Percentiles rank a stretch among this genome's conserved stretches.
Evolutionary conservation across 2,329 filamentous ascomycete genomes (phyloP).

Genomic region (Sclerotinia glacialis): DNA sequence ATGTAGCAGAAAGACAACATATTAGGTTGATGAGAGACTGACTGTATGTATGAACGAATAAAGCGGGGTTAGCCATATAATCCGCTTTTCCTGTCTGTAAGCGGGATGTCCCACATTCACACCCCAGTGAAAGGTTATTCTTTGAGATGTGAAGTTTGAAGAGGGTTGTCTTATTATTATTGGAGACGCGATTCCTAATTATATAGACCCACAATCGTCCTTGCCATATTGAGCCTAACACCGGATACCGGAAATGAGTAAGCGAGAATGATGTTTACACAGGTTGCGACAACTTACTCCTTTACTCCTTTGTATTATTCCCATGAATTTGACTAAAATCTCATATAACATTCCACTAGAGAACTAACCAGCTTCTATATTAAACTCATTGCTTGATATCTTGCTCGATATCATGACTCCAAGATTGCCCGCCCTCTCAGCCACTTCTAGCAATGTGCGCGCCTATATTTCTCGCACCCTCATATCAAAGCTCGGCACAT

Average conservation of each 20-base stretch:
- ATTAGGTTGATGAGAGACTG: too few relatives aligned
- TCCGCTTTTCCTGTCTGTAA: too few relatives aligned
- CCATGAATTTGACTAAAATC: neutral
- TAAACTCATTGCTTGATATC: neutral
- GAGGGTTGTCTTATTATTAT: too few relatives aligned
- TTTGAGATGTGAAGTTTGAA: too few relatives aligned
- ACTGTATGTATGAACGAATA: too few relatives aligned
- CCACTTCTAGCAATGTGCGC: neutral
- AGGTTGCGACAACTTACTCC: neutral
- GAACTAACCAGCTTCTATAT: neutral
- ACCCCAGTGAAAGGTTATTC: too few relatives aligned
- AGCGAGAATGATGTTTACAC: neutral
- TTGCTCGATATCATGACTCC: neutral
- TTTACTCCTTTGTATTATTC: neutral
- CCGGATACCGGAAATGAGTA: neutral
- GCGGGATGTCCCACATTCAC: too few relatives aligned
- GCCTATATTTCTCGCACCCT: neutral
- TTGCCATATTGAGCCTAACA: too few relatives aligned
- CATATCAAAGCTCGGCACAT: neutral
- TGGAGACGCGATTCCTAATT: too few relatives aligned
- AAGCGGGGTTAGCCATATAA: too few relatives aligned
- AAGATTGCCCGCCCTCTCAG: neutral
- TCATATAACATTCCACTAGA: neutral
- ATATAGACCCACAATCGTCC: too few relatives aligned
- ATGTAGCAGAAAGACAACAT: too few relatives aligned